Evolutionary conservation across 164 flowering plant genomes (phyloP).

Genomic region (Liriodendron chinense): DNA sequence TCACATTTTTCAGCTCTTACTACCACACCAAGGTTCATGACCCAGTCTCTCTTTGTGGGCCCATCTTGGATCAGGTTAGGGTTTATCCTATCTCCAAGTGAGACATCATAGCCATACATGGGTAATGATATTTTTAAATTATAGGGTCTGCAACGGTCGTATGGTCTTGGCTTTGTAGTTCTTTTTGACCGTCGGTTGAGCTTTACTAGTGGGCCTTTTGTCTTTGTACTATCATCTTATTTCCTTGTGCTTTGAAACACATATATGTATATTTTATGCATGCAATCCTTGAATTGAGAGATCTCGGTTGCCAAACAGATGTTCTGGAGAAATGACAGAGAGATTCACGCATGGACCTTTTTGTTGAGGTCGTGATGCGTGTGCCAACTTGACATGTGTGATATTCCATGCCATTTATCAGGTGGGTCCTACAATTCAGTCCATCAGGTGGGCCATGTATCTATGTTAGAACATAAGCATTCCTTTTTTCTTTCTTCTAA

Average conservation of each 20-base stretch:
- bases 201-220: neutral
- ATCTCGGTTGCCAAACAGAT: neutral
- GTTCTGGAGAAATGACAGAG: neutral
- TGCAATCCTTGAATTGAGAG: neutral
- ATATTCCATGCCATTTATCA: no score
- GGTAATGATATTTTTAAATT: neutral
- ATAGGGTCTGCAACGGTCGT: neutral
- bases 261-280: neutral
- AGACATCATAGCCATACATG: neutral
- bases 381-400: no score
- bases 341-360: neutral
- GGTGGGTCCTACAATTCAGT: no score
- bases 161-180: neutral
- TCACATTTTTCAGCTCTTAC: conserved; percentile 82
- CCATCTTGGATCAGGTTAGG: conserved; percentile 68
- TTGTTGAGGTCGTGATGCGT: neutral
- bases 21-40: conserved; percentile 75
- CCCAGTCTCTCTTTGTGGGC: conserved; percentile 82
- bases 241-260: neutral
- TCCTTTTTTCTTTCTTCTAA: no score
- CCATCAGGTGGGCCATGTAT: no score
- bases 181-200: neutral
- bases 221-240: neutral
- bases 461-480: no score
- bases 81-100: conserved; percentile 32